These are phyloP conservation scores for Colletotrichum destructivum DNA, from an alignment of 2,329 filamentous ascomycete species.

Conservation along the genomic window DNA sequence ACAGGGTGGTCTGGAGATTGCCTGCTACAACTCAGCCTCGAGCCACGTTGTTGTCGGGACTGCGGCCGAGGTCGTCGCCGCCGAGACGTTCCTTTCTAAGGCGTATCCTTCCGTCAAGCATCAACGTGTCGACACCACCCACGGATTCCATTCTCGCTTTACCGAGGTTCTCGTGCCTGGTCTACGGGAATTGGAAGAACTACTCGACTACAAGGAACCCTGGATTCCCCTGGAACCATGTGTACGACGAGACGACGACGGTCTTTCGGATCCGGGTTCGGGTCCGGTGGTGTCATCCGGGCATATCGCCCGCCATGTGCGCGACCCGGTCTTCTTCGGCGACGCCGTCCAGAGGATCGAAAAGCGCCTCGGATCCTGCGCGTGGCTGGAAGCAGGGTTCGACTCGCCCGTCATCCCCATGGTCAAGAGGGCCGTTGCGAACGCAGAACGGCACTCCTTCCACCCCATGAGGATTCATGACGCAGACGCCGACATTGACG, in stretches of 20 bases:
- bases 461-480: too few species aligned
- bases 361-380: neutral
- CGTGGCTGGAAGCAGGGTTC: conserved; percentile 5
- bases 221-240: neutral
- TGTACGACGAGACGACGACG: neutral
- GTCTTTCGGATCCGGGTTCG: neutral
- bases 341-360: neutral
- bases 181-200: neutral
- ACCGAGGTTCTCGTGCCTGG: neutral
- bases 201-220: neutral
- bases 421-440: too few species aligned
- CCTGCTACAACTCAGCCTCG: neutral
- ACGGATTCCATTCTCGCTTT: conserved; percentile 2
- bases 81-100: neutral
- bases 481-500: too few species aligned
- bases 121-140: neutral
- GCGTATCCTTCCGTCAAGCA: neutral
- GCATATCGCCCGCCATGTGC: neutral
- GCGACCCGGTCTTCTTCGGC: conserved; percentile 1
- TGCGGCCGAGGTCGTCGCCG: neutral
- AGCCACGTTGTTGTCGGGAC: neutral
- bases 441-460: too few species aligned
- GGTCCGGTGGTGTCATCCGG: neutral
- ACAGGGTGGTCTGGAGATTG: neutral
- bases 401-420: neutral